Evolutionary conservation across 352 stramenopile genomes (phyloP), one percentile per base, ranked within the genome.

Genomic region (Globisporangium parvum): DNA sequence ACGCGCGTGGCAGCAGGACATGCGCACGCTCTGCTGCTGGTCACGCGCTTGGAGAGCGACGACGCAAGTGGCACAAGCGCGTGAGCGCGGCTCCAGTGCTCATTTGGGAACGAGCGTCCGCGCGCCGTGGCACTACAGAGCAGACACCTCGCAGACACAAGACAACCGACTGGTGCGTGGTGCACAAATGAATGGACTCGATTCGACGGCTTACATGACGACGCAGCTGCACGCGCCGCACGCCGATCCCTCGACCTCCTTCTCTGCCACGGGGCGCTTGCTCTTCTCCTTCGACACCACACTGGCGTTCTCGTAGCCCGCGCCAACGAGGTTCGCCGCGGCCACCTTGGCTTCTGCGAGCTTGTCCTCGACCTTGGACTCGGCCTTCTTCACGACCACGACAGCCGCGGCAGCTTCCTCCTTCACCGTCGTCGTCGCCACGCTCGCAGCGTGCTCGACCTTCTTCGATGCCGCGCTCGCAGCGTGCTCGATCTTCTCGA

Each of bases 241-340:
- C 33, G 75, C 77, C 17, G 75, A 73, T 4, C 64, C 62, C 28
- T 78, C 77, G 44, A 80, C 66, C 56, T 78, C 75, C 66, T 77
- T 68, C 57, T 84, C 58, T 41, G 52, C 45, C 26, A 49, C 71
- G n/a, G 66, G 47, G 11, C 60, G 53, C 11, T 44, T 51, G 57
- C 71, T 76, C 61, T 71, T 75, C 39, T 80, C 69, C 71, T 85
- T 81, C 52, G 47, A 23, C 39, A 67, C 70, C 26, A 90, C 71
- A 42, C 79, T 90, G 51, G 80, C 73, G 56, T 83, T 87, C 56
- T 83, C 72, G 75, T 90, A 90, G 51, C 77, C 45, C 12, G 45
- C 45, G 21, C 47, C 72, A 57, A 85, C 75, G 14, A 87, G 65
- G 59, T 60, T 73, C 75, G 81, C 71, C 52, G 79, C 54, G 60